Evolutionary conservation across 2,329 filamentous ascomycete genomes (phyloP).

Genomic region (Stagonosporopsis cucurbitacearum): DNA sequence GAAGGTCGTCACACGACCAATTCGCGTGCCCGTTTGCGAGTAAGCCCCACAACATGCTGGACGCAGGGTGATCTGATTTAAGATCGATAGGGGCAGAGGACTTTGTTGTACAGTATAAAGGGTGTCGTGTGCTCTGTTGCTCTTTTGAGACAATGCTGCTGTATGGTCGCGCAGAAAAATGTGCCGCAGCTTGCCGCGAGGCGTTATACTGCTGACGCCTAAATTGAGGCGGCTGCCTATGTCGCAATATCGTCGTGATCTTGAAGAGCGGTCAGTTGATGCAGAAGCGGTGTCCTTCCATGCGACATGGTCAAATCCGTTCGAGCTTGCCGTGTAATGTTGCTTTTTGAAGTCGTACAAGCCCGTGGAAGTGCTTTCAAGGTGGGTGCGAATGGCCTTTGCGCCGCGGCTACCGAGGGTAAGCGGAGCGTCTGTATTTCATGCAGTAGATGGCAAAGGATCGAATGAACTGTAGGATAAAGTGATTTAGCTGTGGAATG

Average conservation of each 20-base stretch:
- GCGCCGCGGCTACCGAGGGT: neutral
- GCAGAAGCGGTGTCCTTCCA: neutral
- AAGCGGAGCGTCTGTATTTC: neutral
- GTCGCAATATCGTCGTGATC: neutral
- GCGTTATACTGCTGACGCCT: neutral
- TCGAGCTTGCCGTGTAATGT: neutral
- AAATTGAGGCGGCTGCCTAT: neutral
- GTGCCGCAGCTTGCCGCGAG: neutral
- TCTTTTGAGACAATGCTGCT: neutral
- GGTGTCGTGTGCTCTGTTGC: constrained; percentile 17
- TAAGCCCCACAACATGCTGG: constrained; percentile 12
- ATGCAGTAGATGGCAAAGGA: neutral
- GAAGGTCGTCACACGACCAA: constrained; percentile 10
- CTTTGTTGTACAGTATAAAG: too few species aligned
- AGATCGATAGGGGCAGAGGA: neutral
- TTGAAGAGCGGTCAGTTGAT: neutral
- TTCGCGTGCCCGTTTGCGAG: constrained; percentile 6
- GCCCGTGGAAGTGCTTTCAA: neutral
- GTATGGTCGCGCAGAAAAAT: neutral
- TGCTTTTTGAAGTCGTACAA: neutral
- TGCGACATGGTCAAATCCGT: neutral
- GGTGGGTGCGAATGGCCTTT: neutral
- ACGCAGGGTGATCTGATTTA: neutral
- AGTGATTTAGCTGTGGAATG: neutral
- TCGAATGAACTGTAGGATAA: neutral